Base-by-base conservation (phyloP, 2,329 filamentous ascomycete genomes). In the Dothideomycetes sp. region DNA sequence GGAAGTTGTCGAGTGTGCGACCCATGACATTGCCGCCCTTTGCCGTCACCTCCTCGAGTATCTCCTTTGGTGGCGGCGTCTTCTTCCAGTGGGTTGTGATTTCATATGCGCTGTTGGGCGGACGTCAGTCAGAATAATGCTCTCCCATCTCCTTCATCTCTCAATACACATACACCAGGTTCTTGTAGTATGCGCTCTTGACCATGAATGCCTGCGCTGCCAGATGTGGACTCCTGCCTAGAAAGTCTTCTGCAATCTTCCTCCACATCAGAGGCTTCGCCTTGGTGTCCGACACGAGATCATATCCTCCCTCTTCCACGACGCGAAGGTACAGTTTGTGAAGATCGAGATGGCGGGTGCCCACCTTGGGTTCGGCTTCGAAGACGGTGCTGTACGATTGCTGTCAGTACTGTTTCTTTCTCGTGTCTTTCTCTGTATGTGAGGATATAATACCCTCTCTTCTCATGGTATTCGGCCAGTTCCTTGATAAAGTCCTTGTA, bases 151-250 rank as follows among this genome's bases (percentile, higher is more conserved):
- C n/a, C n/a, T n/a, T n/a, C n/a, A n/a, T n/a, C n/a, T n/a, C n/a
- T n/a, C n/a, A n/a, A 19, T 17, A 19, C 14, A 35, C 41, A 19
- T 57, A 72, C 66, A 82, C 81, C 33, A 94, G 73, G 52, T 89
- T 86, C 60, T 86, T 88, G 68, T 93, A 93, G 65, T 91, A 94
- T 46, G 83, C 79, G 41, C 83, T 81, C 64, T 94, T 94, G 41
- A 94, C 68, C 43, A 82, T 75, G 62, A 93, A 94, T 11, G 85
- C 86, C 43, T 86, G 77, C n/a, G 85, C 84, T 5, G 85, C 74
- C 44, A 84, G 77, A 55, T 89, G 87, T 52, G 74, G 72, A 41
- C 78, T 79, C 54, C 77, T 77, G 47, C 88, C 75, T 36, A 84
- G 77, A 42, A 94, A 80, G 51, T 87, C 79, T 38, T 79, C 72